Percentiles rank a stretch among this genome's conserved stretches.
phyloP scores from a whole-genome alignment of 2,329 filamentous ascomycete genomes.

The Colletotrichum aenigma region DNA sequence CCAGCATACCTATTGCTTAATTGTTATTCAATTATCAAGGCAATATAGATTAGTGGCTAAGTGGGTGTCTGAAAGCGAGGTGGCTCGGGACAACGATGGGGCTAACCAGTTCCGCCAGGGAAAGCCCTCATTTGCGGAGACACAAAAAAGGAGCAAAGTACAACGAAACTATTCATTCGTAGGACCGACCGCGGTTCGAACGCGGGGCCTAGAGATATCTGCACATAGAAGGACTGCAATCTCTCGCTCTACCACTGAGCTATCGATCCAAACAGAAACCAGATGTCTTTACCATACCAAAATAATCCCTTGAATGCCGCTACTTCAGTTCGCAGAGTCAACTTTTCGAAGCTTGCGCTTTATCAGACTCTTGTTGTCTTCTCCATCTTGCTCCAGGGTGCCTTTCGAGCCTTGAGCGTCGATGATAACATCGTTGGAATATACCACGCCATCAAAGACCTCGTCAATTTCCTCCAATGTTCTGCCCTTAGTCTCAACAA shows the following conservation, averaged over 20 bases:
- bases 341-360: background rate
- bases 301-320: background rate
- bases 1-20: accelerated
- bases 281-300: background rate
- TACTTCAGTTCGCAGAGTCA: background rate
- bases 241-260: too few relatives aligned
- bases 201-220: conserved; percentile 8
- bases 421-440: background rate
- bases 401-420: background rate
- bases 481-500: background rate
- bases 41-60: background rate
- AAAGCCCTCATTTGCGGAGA: background rate
- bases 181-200: conserved; percentile 14
- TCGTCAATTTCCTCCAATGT: background rate
- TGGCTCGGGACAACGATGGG: background rate
- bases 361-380: background rate
- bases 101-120: background rate
- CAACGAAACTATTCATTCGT: background rate
- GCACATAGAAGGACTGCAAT: background rate
- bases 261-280: conserved; percentile 4
- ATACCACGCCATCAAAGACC: background rate
- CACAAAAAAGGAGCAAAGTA: background rate
- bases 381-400: background rate
- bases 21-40: background rate
- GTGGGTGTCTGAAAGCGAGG: background rate